Evolutionary conservation across 805 yeast genomes (phyloP), one percentile per base, ranked within the genome.

Genomic region (Hanseniaspora taiwanica): DNA sequence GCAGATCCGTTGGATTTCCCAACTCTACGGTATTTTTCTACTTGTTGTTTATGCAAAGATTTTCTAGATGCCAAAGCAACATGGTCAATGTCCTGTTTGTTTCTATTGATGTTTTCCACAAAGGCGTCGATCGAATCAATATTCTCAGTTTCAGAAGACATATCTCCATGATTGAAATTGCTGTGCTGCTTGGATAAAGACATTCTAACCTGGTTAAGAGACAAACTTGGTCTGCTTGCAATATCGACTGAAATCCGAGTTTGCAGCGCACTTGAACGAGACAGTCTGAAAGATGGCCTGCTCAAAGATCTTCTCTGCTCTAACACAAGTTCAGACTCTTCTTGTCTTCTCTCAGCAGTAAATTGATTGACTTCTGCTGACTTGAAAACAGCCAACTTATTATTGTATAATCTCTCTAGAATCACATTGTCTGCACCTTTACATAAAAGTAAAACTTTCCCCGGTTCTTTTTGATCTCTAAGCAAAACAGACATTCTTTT

Each of bases 381-480:
- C 53, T 81, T 84, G n/a, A 57, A 53, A 17, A 62, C 59, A 0
- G 93, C 95, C 37, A 80, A 39, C 1, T 70, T 72, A 1, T 71
- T 48, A 46, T 78, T 65, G 42, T 66, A 68, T 43, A 91, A 64
- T 43, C 82, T 70, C 39, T 87, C 94, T 39, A 87, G 56, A 37
- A 91, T 83, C 9, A 89, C 71, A 51, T 84, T 84, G 57, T 91
- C 98, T 2, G 99, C 98, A 40, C 98, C 99, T 60, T 91, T 91
- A 60, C 95, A 85, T 34, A 91, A 64, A 46, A 91, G 53, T 36
- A 89, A 74, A 18, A 86, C 40, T 43, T 81, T 69, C 6, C 74
- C 74, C 2, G 46, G 43, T 16, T 51, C 51, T 54, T 82, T 81
- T 0, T 96, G 95, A 49, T 82, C 74, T 44, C 63, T 69, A 1